Evolutionary conservation across 129 eudicot genomes (phyloP), one percentile per base, ranked within the genome.

Genomic region (Escallonia herrerae): DNA sequence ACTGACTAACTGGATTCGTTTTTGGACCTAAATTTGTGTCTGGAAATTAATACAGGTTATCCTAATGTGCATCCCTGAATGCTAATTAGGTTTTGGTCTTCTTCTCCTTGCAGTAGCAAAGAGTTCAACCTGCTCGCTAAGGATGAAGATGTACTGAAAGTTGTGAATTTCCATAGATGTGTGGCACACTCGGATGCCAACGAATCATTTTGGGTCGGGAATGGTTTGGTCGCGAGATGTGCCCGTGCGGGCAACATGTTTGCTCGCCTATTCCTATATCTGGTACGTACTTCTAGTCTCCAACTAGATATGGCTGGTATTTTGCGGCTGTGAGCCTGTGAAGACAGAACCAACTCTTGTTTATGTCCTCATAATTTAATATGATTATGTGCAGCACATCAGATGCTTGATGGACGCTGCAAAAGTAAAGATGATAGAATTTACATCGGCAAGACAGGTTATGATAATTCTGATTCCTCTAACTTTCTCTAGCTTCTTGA

Each of bases 171-270:
- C 14, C 12, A 44, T 8, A 51, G 49, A 38, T 22, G 33, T 47
- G 55, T 40, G 3, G 5, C 5, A 6, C 66, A 12, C 8, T 50
- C 56, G 38, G 66, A 42, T 2, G 49, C 48, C 13, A 44, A 69
- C 49, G 66, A 14, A 47, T 69, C 74, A 47, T 69, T 69, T 12
- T 69, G 74, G 74, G 47, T 37, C 10, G 8, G 5, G 2, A 60
- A 40, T 49, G 74, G 74, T 8, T 58, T 69, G 74, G 33, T 69
- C 40, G 15, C 14, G n/a, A 39, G 7, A 39, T 60, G 66, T 54
- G 52, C 63, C 5, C 9, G 56, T 6, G 56, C 56, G n/a, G 56
- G 56, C 40, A 69, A 69, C 50, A 46, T 40, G 15, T 10, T 15
- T 46, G 74, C 74, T 59, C n/a, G 33, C 33, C 33, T 22, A 22